These are phyloP conservation scores for Avena eriantha DNA, from an alignment of 176 grass and related monocot genomes.

Conservation along the genomic window DNA sequence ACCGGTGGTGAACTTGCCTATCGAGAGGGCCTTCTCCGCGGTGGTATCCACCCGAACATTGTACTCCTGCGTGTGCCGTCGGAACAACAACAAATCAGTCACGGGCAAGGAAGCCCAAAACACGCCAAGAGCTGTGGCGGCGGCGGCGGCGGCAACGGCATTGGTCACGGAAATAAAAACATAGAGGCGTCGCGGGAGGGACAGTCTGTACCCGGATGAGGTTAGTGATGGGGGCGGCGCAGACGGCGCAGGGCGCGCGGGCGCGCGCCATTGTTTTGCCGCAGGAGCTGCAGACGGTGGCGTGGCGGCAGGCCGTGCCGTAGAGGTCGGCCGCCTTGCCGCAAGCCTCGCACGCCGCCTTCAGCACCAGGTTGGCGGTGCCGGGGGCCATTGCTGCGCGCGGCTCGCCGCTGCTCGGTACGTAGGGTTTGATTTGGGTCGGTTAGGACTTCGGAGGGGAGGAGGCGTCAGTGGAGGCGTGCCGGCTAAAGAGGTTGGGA, in stretches of 20 bases:
- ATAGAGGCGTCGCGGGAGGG: neutral
- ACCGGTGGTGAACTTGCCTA: constrained; percentile 71
- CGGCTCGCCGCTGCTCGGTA: neutral
- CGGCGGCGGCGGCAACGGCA: neutral
- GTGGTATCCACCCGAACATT: constrained; percentile 58
- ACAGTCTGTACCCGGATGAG: constrained; percentile 62
- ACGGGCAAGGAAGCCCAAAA: neutral
- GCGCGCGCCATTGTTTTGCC: constrained; percentile 58
- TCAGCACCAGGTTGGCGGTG: constrained; percentile 59
- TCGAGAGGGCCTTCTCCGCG: constrained; percentile 57
- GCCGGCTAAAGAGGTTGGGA: neutral
- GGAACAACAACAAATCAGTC: constrained; percentile 22
- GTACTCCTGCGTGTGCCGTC: constrained; percentile 57
- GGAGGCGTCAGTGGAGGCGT: neutral
- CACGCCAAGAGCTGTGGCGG: neutral
- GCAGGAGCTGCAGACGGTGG: constrained; percentile 71
- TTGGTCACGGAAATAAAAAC: neutral
- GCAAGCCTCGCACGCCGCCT: constrained; percentile 65
- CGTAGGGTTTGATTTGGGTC: constrained; percentile 49
- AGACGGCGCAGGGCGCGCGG: constrained; percentile 53
- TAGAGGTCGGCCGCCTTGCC: constrained; percentile 61
- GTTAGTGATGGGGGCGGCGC: constrained; percentile 60
- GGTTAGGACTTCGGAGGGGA: neutral
- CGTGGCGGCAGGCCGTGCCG: constrained; percentile 70
- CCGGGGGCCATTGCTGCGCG: constrained; percentile 8